Base-by-base conservation (phyloP, 805 yeast species). In the Lachancea sp. region DNA sequence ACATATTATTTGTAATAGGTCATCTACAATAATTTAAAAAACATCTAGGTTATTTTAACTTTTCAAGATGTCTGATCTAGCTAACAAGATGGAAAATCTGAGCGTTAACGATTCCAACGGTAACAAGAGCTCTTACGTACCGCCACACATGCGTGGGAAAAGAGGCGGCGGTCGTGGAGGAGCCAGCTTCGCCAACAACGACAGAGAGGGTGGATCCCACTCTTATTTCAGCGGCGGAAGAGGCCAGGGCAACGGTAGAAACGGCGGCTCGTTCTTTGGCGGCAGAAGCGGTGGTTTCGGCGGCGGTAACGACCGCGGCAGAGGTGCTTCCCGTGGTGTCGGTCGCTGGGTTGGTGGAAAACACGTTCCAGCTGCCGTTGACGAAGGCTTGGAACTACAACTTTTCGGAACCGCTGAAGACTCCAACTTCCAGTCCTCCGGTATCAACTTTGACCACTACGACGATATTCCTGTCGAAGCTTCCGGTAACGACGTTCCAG, bases 391-490 rank as follows among this genome's bases (percentile, higher is more conserved):
- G 54, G 99, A 93, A 72, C 57, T 74, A 46, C 89, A 87, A 60
- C 73, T 93, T 51, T 95, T 85, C 58, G 99, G 99, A 60, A 95
- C 82, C 59, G 64, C 71, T 27, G 71, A 69, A 35, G 75, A 73
- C 51, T 75, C 88, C 57, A 60, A 65, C 33, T 80, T 82, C 73
- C 96, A 86, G 74, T 81, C 95, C 43, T 85, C 96, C 32, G 99
- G 99, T 77, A 93, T 93, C 71, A 93, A 93, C 74, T 93, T 93
- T 63, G 99, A 95, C 69, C 89, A 87, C 75, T 93, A 93, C 70
- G 99, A 93, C 67, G 98, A 95, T 49, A 93, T 93, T 53, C 99
- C 99, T 49, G 97, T 93, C 52, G 98, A 93, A 71, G 99, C 97
- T 41, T 71, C 95, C 40, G 99, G 99, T 71, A 84, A 83, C 33